Conservation (phyloP, 768 basidiomycete species). For the Tephrocybe sp. region DNA sequence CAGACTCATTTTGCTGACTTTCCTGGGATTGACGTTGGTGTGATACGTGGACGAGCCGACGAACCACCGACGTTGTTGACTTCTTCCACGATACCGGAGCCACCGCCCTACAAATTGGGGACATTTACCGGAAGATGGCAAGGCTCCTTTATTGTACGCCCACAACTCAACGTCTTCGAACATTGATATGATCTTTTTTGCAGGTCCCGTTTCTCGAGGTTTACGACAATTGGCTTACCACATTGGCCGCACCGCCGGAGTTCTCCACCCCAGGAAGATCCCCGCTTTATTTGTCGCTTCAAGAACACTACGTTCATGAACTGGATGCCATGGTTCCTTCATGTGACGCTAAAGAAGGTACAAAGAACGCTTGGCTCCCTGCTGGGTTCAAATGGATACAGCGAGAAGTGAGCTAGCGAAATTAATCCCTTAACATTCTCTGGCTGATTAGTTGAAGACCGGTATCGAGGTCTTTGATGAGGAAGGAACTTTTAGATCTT, state of each 20-base stretch:
- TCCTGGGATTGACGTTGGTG: conserved; percentile 24
- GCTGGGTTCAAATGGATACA: conserved; percentile 31
- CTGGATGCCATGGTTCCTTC: conserved; percentile 32
- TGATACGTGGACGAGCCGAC: background rate
- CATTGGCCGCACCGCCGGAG: conserved; percentile 30
- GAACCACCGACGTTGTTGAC: background rate
- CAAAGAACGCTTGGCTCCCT: conserved; percentile 49
- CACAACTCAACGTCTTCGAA: background rate
- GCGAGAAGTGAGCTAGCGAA: conserved; percentile 36
- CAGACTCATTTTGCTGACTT: conserved; percentile 38
- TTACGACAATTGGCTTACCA: conserved; percentile 37
- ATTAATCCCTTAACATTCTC: conserved; percentile 35
- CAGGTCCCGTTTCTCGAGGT: conserved; percentile 40
- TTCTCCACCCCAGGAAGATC: conserved; percentile 38
- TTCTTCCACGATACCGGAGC: conserved; percentile 16
- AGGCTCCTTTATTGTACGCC: conserved; percentile 47
- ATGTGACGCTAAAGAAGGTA: conserved; percentile 33
- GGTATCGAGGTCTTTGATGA: conserved; percentile 43
- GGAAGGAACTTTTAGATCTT: conserved; percentile 32
- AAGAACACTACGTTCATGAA: conserved; percentile 46
- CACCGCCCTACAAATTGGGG: conserved; percentile 39
- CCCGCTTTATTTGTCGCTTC: conserved; percentile 48
- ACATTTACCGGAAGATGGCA: conserved; percentile 49
- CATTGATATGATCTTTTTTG: conserved; percentile 1
- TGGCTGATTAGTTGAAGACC: conserved; percentile 49